Evolutionary conservation across 768 basidiomycete species (phyloP).

Genomic region (Mycena venus): DNA sequence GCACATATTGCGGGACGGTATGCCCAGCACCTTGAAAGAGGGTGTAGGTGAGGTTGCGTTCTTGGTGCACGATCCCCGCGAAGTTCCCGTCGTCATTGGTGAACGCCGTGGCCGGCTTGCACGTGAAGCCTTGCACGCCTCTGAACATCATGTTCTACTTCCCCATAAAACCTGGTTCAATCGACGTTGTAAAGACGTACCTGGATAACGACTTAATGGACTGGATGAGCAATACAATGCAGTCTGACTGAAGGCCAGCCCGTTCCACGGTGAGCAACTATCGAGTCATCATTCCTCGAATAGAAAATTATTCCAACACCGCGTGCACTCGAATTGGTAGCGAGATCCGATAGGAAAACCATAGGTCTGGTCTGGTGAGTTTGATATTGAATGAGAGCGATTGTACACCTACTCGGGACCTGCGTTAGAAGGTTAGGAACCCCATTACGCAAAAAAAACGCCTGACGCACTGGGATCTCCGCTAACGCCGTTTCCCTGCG

Average conservation of each 20-base stretch:
- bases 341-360: conserved; percentile 60
- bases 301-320: conserved; percentile 55
- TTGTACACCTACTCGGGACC: conserved; percentile 32
- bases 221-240: conserved; percentile 18
- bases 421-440: not conserved
- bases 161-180: not conserved
- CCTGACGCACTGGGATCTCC: conserved; percentile 25
- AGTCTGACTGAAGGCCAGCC: conserved; percentile 18
- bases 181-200: conserved; percentile 34
- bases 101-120: conserved; percentile 62
- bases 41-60: conserved; percentile 56
- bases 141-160: conserved; percentile 67
- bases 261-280: conserved; percentile 60
- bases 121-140: conserved; percentile 65
- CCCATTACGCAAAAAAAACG: not conserved
- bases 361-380: conserved; percentile 50
- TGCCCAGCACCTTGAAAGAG: conserved; percentile 32
- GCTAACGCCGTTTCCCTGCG: not conserved
- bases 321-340: conserved; percentile 55
- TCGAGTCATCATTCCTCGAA: conserved; percentile 65
- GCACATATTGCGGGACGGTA: conserved; percentile 22
- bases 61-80: conserved; percentile 66
- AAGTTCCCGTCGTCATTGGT: conserved; percentile 56
- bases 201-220: conserved; percentile 49
- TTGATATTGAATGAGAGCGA: conserved; percentile 39